Percentiles rank a stretch among this genome's conserved stretches.
Conservation (phyloP, 2,329 filamentous ascomycete genomes). For the Trichoderma aggressivum region DNA sequence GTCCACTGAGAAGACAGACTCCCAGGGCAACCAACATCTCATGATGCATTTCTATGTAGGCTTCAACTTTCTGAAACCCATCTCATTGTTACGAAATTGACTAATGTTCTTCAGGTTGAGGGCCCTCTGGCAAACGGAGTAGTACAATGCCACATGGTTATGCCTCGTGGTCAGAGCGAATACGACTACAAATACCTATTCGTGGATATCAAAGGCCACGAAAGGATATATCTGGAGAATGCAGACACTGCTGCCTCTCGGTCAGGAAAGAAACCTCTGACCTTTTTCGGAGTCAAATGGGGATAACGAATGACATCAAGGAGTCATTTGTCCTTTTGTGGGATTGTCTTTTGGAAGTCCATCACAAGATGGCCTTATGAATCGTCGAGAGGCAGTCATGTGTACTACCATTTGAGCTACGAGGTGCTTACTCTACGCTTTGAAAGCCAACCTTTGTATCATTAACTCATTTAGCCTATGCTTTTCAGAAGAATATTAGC, state of each 20-base stretch:
- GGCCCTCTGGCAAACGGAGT: constrained; percentile 71
- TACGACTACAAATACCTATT: constrained; percentile 78
- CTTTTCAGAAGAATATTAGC: neutral
- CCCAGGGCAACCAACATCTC: constrained; percentile 73
- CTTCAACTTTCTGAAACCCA: neutral
- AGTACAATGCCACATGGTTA: constrained; percentile 75
- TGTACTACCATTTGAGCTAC: neutral
- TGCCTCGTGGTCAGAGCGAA: constrained; percentile 58
- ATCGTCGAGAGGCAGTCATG: neutral
- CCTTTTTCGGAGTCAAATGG: constrained; percentile 63
- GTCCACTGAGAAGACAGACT: constrained; percentile 66
- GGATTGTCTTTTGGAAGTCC: neutral
- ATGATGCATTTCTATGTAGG: constrained; percentile 79
- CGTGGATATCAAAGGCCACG: constrained; percentile 72
- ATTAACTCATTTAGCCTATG: neutral
- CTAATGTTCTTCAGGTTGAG: constrained; percentile 56
- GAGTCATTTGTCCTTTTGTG: neutral
- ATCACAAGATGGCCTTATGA: neutral
- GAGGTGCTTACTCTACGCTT: neutral
- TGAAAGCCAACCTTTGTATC: neutral
- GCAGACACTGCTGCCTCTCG: constrained; percentile 42
- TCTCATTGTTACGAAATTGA: neutral
- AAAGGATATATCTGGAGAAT: constrained; percentile 64
- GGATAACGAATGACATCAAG: constrained; percentile 15
- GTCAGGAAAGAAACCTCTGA: constrained; percentile 44